Base-by-base conservation (phyloP, 129 eudicot species). In the Oenanthe sinensis region DNA sequence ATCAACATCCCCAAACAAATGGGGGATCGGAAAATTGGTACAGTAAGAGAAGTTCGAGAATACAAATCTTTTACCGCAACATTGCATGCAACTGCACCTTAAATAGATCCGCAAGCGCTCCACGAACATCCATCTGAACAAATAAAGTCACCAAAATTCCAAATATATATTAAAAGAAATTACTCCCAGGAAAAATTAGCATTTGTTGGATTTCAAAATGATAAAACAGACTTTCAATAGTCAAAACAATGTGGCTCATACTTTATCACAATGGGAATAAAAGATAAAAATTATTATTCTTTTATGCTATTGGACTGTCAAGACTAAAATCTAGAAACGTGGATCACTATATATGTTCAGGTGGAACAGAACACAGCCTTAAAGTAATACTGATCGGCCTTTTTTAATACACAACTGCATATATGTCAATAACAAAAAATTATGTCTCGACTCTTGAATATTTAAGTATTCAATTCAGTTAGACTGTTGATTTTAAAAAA, bases 71-170 rank as follows among this genome's bases (percentile, higher is more conserved):
- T 88, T 86, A 79, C 77, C 87, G 89, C 83, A 92, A 71, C 70
- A 92, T 83, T 43, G 88, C 80, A 50, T 85, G 89, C 79, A 93
- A 84, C 58, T 93, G 98, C 87, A 77, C 87, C 77, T 88, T 87
- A 82, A 88, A 93, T 71, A 93, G 92, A 60, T 93, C 93, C 6
- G 96, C 90, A 71, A 93, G 87, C 20, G 98, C 96, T 48, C 93
- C 93, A 43, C 96, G 98, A 54, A 92, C 93, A 80, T 88, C 93
- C 96, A 92, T 92, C 97, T 92, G 87, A 76, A 50, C 47, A 1
- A 26, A 74, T 8, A 9, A 60, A 60, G 6, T 10, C n/a, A 74
- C 26, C 60, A 74, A 26, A 11, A 12, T 26, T 74, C 77, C 39
- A 45, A 46, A 17, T 22, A 43, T 8, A 44, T 9, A 58, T 60